A percentile compares a stretch with the other conserved stretches of the same genome.
These are phyloP conservation scores for Orbilia blumenaviensis DNA, from an alignment of 2,329 filamentous ascomycete genomes.

Conservation along the genomic window DNA sequence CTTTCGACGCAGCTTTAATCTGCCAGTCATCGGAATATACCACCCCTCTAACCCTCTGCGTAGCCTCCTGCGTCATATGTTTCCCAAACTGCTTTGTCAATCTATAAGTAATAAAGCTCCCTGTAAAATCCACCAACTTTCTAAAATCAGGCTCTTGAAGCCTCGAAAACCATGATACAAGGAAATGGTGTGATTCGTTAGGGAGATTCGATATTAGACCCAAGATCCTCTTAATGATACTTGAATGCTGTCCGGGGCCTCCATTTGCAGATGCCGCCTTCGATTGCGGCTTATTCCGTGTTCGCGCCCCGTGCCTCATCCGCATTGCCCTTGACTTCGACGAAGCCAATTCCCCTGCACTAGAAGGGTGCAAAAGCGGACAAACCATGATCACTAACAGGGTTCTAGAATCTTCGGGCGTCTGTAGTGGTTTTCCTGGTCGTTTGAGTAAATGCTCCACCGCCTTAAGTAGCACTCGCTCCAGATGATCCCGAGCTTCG, in stretches of 20 bases:
- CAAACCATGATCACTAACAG: constrained; percentile 81
- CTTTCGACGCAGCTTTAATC: constrained; percentile 78
- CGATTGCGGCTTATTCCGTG: constrained; percentile 58
- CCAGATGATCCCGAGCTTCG: constrained; percentile 74
- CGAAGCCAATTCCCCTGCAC: constrained; percentile 40
- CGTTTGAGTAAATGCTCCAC: constrained; percentile 82
- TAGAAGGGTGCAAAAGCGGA: constrained; percentile 72
- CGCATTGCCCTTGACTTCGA: constrained; percentile 26
- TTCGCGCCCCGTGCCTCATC: constrained; percentile 17
- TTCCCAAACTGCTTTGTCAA: constrained; percentile 74
- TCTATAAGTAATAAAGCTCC: constrained; percentile 82
- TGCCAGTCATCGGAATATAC: constrained; percentile 89
- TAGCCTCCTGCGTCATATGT: constrained; percentile 58
- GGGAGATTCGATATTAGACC: constrained; percentile 81
- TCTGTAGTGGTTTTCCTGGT: constrained; percentile 74
- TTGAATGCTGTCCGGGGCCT: constrained; percentile 75
- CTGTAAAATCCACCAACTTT: constrained; percentile 77
- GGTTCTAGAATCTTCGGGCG: constrained; percentile 77
- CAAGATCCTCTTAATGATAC: constrained; percentile 83
- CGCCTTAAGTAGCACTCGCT: constrained; percentile 76
- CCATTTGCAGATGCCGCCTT: constrained; percentile 56
- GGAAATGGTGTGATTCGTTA: constrained; percentile 76
- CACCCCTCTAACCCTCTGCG: constrained; percentile 64
- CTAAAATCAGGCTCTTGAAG: constrained; percentile 75
- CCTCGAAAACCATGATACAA: constrained; percentile 80